Conservation (phyloP, 305 asterid species). For the Rubia peregrina region DNA sequence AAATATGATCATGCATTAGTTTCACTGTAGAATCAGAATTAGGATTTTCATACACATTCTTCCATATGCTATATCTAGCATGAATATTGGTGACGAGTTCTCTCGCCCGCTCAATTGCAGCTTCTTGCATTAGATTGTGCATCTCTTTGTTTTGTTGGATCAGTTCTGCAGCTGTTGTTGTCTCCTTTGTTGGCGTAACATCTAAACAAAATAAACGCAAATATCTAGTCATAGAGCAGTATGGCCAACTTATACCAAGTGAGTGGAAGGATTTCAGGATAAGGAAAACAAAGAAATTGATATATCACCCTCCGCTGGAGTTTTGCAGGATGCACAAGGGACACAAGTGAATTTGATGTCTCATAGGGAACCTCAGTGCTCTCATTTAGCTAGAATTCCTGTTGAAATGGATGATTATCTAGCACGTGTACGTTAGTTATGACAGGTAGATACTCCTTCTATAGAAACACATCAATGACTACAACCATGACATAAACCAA, state of each 20-base stretch:
- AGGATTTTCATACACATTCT: conserved; percentile 86
- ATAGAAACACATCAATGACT: conserved; percentile 3
- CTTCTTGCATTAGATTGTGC: conserved; percentile 70
- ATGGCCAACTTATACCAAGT: conserved; percentile 1
- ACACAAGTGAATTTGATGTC: conserved; percentile 25
- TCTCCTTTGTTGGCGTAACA: conserved; percentile 68
- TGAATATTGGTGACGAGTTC: conserved; percentile 68
- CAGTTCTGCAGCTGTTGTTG: conserved; percentile 63
- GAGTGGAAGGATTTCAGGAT: background rate
- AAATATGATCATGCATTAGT: conserved; percentile 96
- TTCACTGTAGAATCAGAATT: conserved; percentile 79
- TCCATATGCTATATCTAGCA: conserved; percentile 85
- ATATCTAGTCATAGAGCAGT: background rate
- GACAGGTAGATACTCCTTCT: background rate
- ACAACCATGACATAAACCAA: conserved; percentile 6
- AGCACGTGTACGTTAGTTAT: conserved; percentile 27
- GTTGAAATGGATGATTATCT: conserved; percentile 31
- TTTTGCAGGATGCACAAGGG: conserved; percentile 69
- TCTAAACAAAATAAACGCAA: conserved; percentile 37
- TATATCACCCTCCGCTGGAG: conserved; percentile 70
- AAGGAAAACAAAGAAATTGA: conserved; percentile 13
- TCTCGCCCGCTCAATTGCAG: conserved; percentile 68
- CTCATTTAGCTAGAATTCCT: conserved; percentile 26
- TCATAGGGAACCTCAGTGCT: conserved; percentile 24
- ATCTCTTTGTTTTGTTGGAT: conserved; percentile 55